Evolutionary conservation across 2,329 filamentous ascomycete species (phyloP).

Genomic region (Pestalotiopsis fici): DNA sequence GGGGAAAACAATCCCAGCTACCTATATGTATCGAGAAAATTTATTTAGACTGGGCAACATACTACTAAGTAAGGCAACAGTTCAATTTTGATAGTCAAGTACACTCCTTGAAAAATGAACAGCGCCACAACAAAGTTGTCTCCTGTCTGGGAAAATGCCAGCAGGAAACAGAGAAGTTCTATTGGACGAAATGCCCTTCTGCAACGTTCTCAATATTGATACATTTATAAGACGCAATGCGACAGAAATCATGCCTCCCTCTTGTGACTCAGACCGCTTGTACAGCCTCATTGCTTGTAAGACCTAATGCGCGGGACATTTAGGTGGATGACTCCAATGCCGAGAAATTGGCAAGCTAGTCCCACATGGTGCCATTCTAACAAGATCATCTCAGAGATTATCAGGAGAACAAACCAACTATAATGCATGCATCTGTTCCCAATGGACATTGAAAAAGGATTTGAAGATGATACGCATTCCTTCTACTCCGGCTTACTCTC

Average conservation of each 20-base stretch:
- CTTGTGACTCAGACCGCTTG: neutral
- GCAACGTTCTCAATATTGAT: neutral
- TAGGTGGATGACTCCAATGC: neutral
- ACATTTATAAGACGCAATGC: neutral
- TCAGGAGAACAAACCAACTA: neutral
- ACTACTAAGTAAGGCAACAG: too few species aligned
- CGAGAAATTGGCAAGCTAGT: neutral
- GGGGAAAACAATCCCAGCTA: too few species aligned
- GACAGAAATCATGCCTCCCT: neutral
- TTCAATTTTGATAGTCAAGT: too few species aligned
- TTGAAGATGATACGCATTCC: accelerated
- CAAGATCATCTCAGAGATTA: neutral
- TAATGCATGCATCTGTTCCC: neutral
- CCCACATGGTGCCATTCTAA: neutral
- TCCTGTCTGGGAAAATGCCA: too few species aligned
- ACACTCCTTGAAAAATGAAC: too few species aligned
- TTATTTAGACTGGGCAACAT: too few species aligned
- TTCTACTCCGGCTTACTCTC: neutral
- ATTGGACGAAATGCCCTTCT: too few species aligned
- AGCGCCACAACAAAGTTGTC: too few species aligned
- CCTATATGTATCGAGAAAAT: too few species aligned
- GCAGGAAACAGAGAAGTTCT: too few species aligned
- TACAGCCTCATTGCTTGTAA: neutral
- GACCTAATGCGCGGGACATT: neutral
- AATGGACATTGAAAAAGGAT: neutral